Evolutionary conservation across 768 basidiomycete genomes (phyloP).

Genomic region (Boletus speciosus): DNA sequence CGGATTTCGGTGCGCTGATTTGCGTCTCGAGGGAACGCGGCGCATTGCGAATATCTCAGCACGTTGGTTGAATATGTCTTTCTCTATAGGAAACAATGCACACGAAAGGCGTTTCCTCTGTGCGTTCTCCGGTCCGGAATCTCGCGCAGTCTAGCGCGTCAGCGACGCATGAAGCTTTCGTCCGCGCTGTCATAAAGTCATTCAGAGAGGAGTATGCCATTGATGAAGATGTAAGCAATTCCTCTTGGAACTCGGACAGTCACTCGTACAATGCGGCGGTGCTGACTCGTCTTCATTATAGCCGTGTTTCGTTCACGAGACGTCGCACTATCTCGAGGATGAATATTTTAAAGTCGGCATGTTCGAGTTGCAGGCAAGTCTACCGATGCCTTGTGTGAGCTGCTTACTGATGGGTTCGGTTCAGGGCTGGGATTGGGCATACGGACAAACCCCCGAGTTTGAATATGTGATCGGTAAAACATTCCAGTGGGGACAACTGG

Average conservation of each 20-base stretch:
- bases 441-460: constrained; percentile 93
- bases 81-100: constrained; percentile 65
- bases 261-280: neutral
- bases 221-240: constrained; percentile 30
- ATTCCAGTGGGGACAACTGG: constrained; percentile 55
- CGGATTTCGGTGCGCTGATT: neutral
- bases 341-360: constrained; percentile 68
- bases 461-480: constrained; percentile 48
- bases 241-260: neutral
- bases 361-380: constrained; percentile 64
- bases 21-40: neutral
- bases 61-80: neutral
- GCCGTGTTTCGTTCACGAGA: constrained; percentile 45
- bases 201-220: constrained; percentile 61
- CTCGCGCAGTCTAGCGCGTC: constrained; percentile 50
- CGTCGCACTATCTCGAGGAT: constrained; percentile 40
- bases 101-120: constrained; percentile 85
- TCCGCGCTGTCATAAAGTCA: constrained; percentile 59
- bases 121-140: constrained; percentile 91
- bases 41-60: neutral
- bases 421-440: constrained; percentile 91
- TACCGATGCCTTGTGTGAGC: neutral
- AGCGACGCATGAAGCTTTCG: constrained; percentile 68
- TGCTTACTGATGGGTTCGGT: neutral
- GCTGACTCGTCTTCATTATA: constrained; percentile 18